These are phyloP conservation scores for Alternaria dauci DNA, from an alignment of 2,329 filamentous ascomycete genomes.

Conservation along the genomic window DNA sequence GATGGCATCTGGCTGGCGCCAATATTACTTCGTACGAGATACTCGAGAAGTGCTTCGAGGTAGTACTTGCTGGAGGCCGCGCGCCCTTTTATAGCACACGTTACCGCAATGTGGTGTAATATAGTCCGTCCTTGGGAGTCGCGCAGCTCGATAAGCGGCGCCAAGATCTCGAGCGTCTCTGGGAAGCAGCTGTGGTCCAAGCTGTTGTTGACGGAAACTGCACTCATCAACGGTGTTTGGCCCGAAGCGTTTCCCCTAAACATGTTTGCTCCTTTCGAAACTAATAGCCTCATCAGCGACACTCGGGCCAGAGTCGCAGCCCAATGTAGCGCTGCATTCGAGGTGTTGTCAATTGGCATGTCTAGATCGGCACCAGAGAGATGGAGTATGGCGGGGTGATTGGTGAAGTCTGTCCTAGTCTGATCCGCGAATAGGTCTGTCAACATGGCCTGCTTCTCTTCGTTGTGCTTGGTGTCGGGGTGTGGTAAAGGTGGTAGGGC, in stretches of 20 bases:
- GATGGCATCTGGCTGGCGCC: slow-evolving; percentile 42
- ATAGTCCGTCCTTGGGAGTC: slow-evolving; percentile 92
- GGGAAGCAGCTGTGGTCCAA: slow-evolving; percentile 91
- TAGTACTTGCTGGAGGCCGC: slow-evolving; percentile 95
- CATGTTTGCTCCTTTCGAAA: slow-evolving; percentile 85
- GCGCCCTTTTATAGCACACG: slow-evolving; percentile 92
- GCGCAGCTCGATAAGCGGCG: slow-evolving; percentile 86
- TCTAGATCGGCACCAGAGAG: slow-evolving; percentile 85
- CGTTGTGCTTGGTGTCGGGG: slow-evolving; percentile 68
- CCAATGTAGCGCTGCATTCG: slow-evolving; percentile 94
- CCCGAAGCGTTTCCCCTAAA: slow-evolving; percentile 87
- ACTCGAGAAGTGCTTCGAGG: slow-evolving; percentile 90
- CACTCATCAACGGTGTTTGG: slow-evolving; percentile 91
- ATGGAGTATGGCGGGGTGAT: slow-evolving; percentile 78
- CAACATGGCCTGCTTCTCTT: slow-evolving; percentile 85
- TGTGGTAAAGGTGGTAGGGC: slow-evolving; percentile 71
- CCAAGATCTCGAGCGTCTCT: slow-evolving; percentile 86
- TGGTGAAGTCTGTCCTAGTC: slow-evolving; percentile 72
- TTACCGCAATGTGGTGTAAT: slow-evolving; percentile 94
- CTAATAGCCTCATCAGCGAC: slow-evolving; percentile 79
- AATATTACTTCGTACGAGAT: slow-evolving; percentile 79
- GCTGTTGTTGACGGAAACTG: slow-evolving; percentile 92
- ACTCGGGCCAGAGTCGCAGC: slow-evolving; percentile 91
- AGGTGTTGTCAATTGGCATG: slow-evolving; percentile 87
- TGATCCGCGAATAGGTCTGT: slow-evolving; percentile 69